A percentile compares a stretch with the other conserved stretches of the same genome.
Conservation (phyloP, 495 filamentous ascomycete species). For the Hyaloscypha hepaticicola region DNA sequence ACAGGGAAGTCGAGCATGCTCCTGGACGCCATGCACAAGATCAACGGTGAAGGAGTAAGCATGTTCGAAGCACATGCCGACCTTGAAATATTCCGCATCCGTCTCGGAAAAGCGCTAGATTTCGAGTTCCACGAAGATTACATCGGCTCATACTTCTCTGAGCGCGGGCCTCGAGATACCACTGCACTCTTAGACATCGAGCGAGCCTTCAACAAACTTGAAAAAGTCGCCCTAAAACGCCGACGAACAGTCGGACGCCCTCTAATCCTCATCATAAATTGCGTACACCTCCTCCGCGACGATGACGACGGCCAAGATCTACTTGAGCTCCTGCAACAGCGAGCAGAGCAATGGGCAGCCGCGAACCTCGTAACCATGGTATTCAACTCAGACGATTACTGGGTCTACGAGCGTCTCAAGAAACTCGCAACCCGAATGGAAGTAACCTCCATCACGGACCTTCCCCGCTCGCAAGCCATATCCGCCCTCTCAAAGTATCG, state of each 20-base stretch:
- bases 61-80: constrained; percentile 97
- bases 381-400: constrained; percentile 94
- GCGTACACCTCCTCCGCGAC: constrained; percentile 83
- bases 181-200: constrained; percentile 93
- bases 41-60: constrained; percentile 78
- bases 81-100: constrained; percentile 89
- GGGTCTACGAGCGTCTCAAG: constrained; percentile 94
- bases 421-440: constrained; percentile 90
- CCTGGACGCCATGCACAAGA: constrained; percentile 87
- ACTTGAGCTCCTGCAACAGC: constrained; percentile 91
- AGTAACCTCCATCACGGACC: constrained; percentile 75
- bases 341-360: constrained; percentile 94
- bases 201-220: constrained; percentile 92
- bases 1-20: constrained; percentile 96
- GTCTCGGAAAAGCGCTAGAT: constrained; percentile 89
- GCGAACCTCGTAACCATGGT: constrained; percentile 84
- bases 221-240: constrained; percentile 82
- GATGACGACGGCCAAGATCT: constrained; percentile 89
- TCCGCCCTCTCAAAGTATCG: constrained; percentile 74
- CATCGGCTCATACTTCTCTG: constrained; percentile 91
- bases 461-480: constrained; percentile 75
- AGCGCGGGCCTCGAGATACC: constrained; percentile 87
- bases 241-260: constrained; percentile 61
- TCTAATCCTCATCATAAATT: constrained; percentile 86
- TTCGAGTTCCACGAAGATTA: constrained; percentile 91